Evolutionary conservation across 345 rosid species (phyloP).

Genomic region (Salix suchowensis): DNA sequence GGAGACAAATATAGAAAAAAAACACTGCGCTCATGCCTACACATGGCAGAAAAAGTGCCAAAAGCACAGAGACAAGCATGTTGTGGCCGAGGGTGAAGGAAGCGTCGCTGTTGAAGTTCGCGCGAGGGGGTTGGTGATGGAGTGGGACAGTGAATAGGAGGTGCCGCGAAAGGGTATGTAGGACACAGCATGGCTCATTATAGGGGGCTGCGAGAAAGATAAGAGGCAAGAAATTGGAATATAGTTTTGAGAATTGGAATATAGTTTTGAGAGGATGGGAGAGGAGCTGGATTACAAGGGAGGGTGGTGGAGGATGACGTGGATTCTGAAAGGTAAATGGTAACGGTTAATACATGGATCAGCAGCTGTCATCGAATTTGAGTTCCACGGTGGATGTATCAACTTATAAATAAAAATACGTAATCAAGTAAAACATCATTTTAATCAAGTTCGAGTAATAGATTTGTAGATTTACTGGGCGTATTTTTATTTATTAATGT

Average conservation of each 20-base stretch:
- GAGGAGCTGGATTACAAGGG: not conserved
- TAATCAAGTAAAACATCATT: too few species aligned
- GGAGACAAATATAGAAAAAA: slow-evolving; percentile 49
- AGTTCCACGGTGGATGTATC: too few species aligned
- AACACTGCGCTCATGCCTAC: slow-evolving; percentile 62
- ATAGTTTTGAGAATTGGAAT: not conserved
- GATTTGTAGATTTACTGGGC: too few species aligned
- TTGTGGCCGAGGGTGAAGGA: not conserved
- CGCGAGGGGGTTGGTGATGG: slow-evolving; percentile 14
- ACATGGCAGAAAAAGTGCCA: slow-evolving; percentile 67
- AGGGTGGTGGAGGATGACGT: not conserved
- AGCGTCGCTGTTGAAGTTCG: not conserved
- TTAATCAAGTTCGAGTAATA: too few species aligned
- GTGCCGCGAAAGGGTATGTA: slow-evolving; percentile 19
- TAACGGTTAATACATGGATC: not conserved
- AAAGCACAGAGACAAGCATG: slow-evolving; percentile 51
- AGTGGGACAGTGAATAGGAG: slow-evolving; percentile 10
- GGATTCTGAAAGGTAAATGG: not conserved
- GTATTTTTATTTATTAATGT: too few species aligned
- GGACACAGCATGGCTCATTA: slow-evolving; percentile 21
- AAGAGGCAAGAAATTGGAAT: not conserved
- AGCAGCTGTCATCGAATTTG: too few species aligned
- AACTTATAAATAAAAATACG: too few species aligned
- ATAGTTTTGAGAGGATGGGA: not conserved
- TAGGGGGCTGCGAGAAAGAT: not conserved